Evolutionary conservation across 345 rosid genomes (phyloP), one percentile per base, ranked within the genome.

Genomic region (Linum lewisii): DNA sequence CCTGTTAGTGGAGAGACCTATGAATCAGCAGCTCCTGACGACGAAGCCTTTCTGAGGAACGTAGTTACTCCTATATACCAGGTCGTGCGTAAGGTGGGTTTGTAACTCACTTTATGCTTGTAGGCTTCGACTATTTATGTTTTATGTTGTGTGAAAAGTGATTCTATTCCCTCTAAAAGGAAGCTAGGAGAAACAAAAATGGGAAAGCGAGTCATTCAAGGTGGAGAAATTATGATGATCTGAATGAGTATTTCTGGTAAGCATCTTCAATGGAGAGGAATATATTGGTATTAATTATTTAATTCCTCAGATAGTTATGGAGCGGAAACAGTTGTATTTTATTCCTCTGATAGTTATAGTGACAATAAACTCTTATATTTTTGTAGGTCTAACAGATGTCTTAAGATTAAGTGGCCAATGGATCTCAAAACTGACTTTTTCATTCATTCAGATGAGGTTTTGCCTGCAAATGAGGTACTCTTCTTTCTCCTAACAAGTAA

Each of bases 141-240:
- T 2, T 38, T 24, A 51, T 7, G 37, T 73, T 29, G 21, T 56
- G 5, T 58, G 60, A 54, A 63, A 58, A 53, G 58, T 58, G 61
- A 60, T 68, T 67, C 51, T 72, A 64, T 69, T 58, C 70, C 61
- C 20, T 61, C 23, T 64, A 72, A 73, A 71, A 93, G 99, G 99
- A 93, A 82, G 90, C 75, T 59, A 76, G 58, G 75, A 85, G 84
- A 81, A 93, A 84, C 81, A 73, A 78, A 74, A 72, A 69, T 59
- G 97, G 99, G 70, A 87, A 72, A 72, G 92, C 88, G 58, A 90
- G 99, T 74, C 97, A 90, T 80, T 87, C 99, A 50, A 84, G 63
- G 74, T 90, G 97, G 99, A 90, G 99, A 76, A 93, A 93, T 65
- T 93, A 93, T 66, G 99, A 93, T 75, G 99, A 93, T 70, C 66